Conservation (phyloP, 106 monocot genomes). For the Agapanthus africanus region DNA sequence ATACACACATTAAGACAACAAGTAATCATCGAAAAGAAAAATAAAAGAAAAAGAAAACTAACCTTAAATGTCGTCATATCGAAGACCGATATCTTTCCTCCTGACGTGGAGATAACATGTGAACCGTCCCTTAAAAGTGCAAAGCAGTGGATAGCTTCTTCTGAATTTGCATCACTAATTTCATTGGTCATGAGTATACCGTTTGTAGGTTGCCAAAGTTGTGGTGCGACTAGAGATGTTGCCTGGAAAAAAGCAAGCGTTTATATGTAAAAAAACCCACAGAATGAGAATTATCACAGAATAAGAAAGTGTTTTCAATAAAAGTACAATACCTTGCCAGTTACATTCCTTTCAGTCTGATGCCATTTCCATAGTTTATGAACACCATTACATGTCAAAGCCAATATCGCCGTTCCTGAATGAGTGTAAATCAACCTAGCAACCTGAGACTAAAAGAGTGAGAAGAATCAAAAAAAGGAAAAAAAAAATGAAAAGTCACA, state of each 20-base stretch:
- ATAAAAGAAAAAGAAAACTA: neutral
- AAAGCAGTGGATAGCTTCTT: conserved; percentile 34
- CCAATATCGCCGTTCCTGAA: conserved; percentile 41
- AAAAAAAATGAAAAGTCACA: no score
- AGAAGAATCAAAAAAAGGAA: no score
- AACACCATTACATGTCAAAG: conserved; percentile 49
- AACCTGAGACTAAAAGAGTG: conserved; percentile 25
- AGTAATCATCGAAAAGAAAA: neutral
- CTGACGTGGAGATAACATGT: conserved; percentile 56
- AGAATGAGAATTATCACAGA: no score
- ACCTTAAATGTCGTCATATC: conserved; percentile 60
- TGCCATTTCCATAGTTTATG: conserved; percentile 68
- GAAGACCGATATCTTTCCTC: conserved; percentile 50
- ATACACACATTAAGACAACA: conserved; percentile 9
- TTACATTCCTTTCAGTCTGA: conserved; percentile 29
- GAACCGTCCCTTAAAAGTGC: conserved; percentile 53
- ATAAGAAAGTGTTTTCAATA: no score
- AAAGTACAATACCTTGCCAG: conserved; percentile 32
- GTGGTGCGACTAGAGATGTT: conserved; percentile 22
- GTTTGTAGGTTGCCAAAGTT: conserved; percentile 27
- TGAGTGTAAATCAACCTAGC: conserved; percentile 47
- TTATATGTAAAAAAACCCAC: neutral
- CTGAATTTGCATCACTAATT: conserved; percentile 20
- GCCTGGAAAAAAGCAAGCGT: conserved; percentile 8
- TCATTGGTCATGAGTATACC: conserved; percentile 33